Base-by-base conservation (phyloP, 2,329 filamentous ascomycete species). In the Metarhizium album region DNA sequence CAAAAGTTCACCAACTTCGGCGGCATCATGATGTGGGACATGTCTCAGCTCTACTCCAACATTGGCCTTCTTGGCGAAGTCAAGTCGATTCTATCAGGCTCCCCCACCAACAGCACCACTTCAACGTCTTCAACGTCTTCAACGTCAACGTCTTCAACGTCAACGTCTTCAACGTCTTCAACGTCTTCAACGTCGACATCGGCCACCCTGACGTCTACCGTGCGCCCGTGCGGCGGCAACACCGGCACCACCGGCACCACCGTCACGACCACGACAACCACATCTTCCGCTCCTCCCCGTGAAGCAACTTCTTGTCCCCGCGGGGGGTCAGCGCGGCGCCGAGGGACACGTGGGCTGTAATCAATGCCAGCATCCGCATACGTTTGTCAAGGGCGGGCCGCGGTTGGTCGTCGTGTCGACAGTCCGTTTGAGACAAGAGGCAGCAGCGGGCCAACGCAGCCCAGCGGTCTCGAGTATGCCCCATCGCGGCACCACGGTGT, bases 1-100 rank as follows among this genome's bases (percentile, higher is more conserved):
- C 74, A 75, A 64, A 62, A 66, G 40, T 85, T 75, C 59, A 63
- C 68, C 3, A 83, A 74, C 63, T 85, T 86, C 58, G 82, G 81
- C 7, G 83, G 83, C 29, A 73, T 82, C 27, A 84, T 86, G 82
- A 72, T 84, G 67, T 86, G 82, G 83, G 83, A 86, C 63, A 77
- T 77, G 65, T 77, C 71, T 29, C 80, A 83, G 67, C 71, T 77
- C 2, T 81, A 74, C 55, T 65, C 67, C n/a, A 84, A 84, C 63
- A 33, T 57, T 2, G 80, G 78, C 1, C 83, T 81, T 61, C 65
- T 84, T 49, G 63, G 66, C 24, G 61, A 67, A 37, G 65, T 82
- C n/a, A n/a, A n/a, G n/a, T n/a, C n/a, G n/a, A n/a, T n/a, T n/a
- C n/a, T n/a, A n/a, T n/a, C n/a, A n/a, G n/a, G n/a, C n/a, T n/a